phyloP scores from a whole-genome alignment of 306 rosid genomes.

The Pterocarpus santalinus region DNA sequence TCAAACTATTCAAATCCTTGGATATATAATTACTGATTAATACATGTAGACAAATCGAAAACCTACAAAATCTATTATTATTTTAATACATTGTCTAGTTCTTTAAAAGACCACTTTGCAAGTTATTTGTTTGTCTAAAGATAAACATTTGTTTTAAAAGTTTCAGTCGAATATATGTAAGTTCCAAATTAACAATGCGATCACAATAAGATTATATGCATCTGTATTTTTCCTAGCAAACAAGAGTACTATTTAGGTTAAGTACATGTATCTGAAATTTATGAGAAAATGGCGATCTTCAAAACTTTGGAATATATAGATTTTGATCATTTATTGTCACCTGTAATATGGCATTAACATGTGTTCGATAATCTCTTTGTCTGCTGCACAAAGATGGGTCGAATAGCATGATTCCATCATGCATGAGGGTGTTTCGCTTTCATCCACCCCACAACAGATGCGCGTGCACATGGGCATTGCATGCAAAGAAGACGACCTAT shows the following conservation, averaged over 20 bases:
- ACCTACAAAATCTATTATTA: neutral
- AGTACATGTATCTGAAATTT: conserved; percentile 26
- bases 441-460: conserved; percentile 40
- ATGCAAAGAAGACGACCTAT: conserved; percentile 48
- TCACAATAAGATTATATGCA: neutral
- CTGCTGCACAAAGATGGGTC: neutral
- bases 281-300: neutral
- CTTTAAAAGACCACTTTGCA: neutral
- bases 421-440: conserved; percentile 19
- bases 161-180: neutral
- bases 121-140: neutral
- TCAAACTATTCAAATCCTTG: too few species aligned
- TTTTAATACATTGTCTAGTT: too few species aligned
- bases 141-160: neutral
- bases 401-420: too few species aligned
- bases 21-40: neutral
- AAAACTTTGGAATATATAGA: neutral
- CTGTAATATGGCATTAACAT: conserved; percentile 50
- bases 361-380: conserved; percentile 45
- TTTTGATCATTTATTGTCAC: conserved; percentile 20
- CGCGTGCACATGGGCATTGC: conserved; percentile 54
- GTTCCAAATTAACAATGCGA: neutral
- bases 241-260: neutral
- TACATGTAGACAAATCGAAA: neutral
- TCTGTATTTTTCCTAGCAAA: conserved; percentile 26